These are phyloP conservation scores for Aureobasidium sp. DNA, from an alignment of 2,329 filamentous ascomycete species.

Conservation along the genomic window DNA sequence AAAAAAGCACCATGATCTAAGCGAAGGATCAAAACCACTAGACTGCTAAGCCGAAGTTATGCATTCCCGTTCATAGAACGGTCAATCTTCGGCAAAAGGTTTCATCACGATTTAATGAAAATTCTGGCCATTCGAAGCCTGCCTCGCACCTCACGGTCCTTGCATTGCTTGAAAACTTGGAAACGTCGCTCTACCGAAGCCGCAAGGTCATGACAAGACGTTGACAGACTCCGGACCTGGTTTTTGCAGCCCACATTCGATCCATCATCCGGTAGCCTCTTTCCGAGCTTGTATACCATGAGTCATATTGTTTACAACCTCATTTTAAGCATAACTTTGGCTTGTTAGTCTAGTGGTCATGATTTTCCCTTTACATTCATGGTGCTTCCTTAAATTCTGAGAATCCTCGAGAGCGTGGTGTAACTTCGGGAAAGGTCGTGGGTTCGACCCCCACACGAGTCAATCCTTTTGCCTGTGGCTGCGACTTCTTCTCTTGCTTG, in stretches of 20 bases:
- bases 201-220: neutral
- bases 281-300: neutral
- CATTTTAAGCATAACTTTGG: neutral
- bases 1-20: neutral
- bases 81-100: neutral
- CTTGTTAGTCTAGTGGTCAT: neutral
- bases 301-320: neutral
- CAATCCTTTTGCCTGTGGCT: neutral
- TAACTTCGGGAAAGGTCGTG: conserved; percentile 3
- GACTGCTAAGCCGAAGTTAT: neutral
- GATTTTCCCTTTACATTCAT: neutral
- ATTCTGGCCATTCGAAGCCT: neutral
- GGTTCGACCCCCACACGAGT: conserved; percentile 1
- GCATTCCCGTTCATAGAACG: neutral
- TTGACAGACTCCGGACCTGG: neutral
- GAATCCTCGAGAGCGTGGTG: neutral
- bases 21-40: neutral
- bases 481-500: neutral
- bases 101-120: neutral
- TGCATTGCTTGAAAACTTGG: neutral
- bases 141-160: neutral
- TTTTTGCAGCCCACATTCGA: neutral
- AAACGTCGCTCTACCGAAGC: neutral
- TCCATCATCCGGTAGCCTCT: neutral
- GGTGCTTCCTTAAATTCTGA: neutral